Evolutionary conservation across 805 yeast genomes (phyloP).

Genomic region (Saccharomyces jurei): DNA sequence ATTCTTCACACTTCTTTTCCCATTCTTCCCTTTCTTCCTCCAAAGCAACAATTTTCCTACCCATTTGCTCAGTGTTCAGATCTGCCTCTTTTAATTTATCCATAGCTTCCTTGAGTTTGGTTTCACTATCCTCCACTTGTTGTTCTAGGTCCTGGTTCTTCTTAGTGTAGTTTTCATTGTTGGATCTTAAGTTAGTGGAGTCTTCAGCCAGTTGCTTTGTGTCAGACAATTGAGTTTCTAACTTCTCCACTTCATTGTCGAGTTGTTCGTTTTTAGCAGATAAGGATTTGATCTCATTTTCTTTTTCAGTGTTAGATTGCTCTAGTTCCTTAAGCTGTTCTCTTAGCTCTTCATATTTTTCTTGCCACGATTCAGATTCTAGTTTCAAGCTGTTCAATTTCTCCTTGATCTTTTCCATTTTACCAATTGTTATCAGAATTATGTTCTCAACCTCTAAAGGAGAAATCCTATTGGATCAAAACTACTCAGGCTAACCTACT

Average conservation of each 20-base stretch:
- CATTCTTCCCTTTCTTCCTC: conserved; percentile 87
- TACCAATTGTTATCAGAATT: conserved; percentile 4
- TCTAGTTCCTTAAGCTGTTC: conserved; percentile 80
- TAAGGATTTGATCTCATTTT: conserved; percentile 88
- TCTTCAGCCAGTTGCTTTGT: conserved; percentile 82
- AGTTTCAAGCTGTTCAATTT: conserved; percentile 82
- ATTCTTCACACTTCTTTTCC: conserved; percentile 86
- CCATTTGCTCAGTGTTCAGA: conserved; percentile 91
- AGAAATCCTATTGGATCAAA: background rate
- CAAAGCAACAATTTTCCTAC: conserved; percentile 84
- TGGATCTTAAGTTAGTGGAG: conserved; percentile 76
- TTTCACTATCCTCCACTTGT: conserved; percentile 74
- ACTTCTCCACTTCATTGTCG: conserved; percentile 71
- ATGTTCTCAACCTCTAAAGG: background rate
- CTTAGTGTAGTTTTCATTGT: conserved; percentile 85
- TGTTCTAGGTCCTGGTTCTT: conserved; percentile 86
- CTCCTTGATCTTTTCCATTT: conserved; percentile 55
- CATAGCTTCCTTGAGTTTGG: conserved; percentile 85
- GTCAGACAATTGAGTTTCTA: conserved; percentile 26
- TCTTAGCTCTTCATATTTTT: conserved; percentile 81
- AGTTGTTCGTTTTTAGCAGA: conserved; percentile 84
- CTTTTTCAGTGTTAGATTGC: conserved; percentile 86
- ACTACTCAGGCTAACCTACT: background rate
- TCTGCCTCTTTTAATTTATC: conserved; percentile 92
- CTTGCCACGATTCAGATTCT: conserved; percentile 97